phyloP scores from a whole-genome alignment of 1,284 basidiomycete species.

The Phylloboletellus chloephorus region DNA sequence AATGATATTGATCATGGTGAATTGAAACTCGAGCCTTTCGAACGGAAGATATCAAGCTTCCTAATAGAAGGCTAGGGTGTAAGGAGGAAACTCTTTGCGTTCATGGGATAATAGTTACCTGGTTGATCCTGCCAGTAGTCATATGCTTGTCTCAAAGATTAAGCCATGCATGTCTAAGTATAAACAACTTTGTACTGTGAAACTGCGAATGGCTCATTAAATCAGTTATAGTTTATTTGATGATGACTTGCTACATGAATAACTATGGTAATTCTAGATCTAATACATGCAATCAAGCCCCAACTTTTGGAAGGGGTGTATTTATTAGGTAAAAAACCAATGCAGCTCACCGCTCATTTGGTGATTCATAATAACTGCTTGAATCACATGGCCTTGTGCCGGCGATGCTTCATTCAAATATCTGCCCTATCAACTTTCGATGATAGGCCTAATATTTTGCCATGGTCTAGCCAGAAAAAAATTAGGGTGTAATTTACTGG shows the following conservation, averaged over 20 bases:
- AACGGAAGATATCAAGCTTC: background rate
- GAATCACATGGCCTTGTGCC: constrained; percentile 38
- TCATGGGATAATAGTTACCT: constrained; percentile 44
- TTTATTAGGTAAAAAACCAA: constrained; percentile 61
- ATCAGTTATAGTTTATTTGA: constrained; percentile 66
- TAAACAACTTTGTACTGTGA: constrained; percentile 37
- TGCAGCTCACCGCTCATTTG: constrained; percentile 48
- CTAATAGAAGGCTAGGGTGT: background rate
- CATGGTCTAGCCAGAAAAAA: no score
- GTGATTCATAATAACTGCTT: constrained; percentile 59
- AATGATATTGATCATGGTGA: constrained; percentile 1
- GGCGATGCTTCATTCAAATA: constrained; percentile 53
- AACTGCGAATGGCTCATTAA: constrained; percentile 61
- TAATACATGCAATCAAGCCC: constrained; percentile 55
- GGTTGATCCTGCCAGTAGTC: constrained; percentile 68
- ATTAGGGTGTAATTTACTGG: no score
- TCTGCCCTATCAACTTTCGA: constrained; percentile 56
- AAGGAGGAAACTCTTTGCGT: background rate
- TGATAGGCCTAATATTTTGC: no score
- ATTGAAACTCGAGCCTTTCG: constrained; percentile 2
- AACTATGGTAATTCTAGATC: constrained; percentile 61
- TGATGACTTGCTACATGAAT: constrained; percentile 55
- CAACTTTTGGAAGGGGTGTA: constrained; percentile 54
- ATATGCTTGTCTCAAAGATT: constrained; percentile 68
- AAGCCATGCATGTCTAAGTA: constrained; percentile 63